These are phyloP conservation scores for Polysphondylium violaceum DNA, from an alignment of 78 protist species.

Conservation along the genomic window DNA sequence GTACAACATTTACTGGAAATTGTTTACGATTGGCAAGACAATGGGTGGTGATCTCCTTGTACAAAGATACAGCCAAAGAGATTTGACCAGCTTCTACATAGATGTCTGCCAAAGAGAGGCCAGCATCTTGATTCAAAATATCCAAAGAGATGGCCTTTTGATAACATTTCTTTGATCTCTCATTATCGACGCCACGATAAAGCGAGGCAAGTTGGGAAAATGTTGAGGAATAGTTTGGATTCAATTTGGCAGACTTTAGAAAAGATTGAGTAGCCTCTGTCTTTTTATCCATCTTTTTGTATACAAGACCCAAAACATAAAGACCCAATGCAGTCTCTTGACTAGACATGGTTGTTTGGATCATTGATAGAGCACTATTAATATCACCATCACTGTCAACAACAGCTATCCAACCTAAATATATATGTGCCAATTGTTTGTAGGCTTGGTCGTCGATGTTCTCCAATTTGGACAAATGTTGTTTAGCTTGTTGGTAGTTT, in stretches of 20 bases:
- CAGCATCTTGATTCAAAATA: constrained; percentile 64
- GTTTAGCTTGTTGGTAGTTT: constrained; percentile 19
- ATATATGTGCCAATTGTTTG: neutral
- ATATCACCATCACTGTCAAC: too few relatives aligned
- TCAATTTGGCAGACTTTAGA: constrained; percentile 60
- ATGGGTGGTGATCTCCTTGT: constrained; percentile 42
- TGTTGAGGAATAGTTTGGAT: constrained; percentile 26
- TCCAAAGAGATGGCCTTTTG: constrained; percentile 73
- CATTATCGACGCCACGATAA: constrained; percentile 15
- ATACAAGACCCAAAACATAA: constrained; percentile 6
- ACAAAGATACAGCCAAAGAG: constrained; percentile 25
- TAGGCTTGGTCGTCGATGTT: neutral
- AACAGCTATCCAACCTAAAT: neutral
- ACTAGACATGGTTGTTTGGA: neutral
- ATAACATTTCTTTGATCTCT: constrained; percentile 76
- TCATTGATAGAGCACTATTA: too few relatives aligned
- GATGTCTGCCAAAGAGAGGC: constrained; percentile 13
- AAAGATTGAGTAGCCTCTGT: neutral
- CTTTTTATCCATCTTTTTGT: neutral
- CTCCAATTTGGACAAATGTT: neutral
- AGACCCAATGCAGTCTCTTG: neutral
- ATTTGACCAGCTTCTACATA: constrained; percentile 33
- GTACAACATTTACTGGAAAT: constrained; percentile 34
- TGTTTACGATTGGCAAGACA: constrained; percentile 14
- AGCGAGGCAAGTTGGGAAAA: constrained; percentile 51